Base-by-base conservation (phyloP, 2,329 filamentous ascomycete genomes). In the Didymella pinodella region DNA sequence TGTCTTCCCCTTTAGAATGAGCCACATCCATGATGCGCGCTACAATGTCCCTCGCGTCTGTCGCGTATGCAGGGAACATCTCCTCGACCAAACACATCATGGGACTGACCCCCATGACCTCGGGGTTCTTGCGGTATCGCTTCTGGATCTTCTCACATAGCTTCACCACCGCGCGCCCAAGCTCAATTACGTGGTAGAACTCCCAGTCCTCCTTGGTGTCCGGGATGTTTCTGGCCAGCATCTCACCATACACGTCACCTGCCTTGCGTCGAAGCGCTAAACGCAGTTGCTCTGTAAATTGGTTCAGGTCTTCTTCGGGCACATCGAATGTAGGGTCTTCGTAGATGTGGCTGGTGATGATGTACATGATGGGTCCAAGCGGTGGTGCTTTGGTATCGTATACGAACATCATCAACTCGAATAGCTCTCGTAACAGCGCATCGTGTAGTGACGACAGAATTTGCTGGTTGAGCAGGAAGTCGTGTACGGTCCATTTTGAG, bases 61-160 rank as follows among this genome's bases (percentile, higher is more conserved):
- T 88, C 57, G 96, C 93, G 74, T 96, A 98, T 61, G 90, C 90
- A 0, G 95, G 95, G 58, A 98, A 90, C 54, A 95, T 88, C 51
- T 92, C 91, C 65, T 90, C 86, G 7, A 97, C 88, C 31, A 98
- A 82, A 34, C 95, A 90, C 46, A 85, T 87, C 67, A 88, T 78
- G 12, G 86, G 86, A 57, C 85, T 86, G 18, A 87, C 85, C 28
- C 93, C 93, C 87, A 97, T 90, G 59, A 98, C 90, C 62, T 92
- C 89, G 0, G 92, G 92, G 58, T 90, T 95, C 69, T 91, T 94
- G 68, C 88, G 88, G 78, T 97, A 99, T 48, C 94, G 88, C 79
- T 98, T 98, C 76, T 93, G 90, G 50, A 97, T 96, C 73, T 90
- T 91, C 69, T 96, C 89, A 63, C 90, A 92, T 31, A 97, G 83